These are phyloP conservation scores for Annulohypoxylon moriforme DNA, from an alignment of 495 filamentous ascomycete genomes.

Conservation along the genomic window DNA sequence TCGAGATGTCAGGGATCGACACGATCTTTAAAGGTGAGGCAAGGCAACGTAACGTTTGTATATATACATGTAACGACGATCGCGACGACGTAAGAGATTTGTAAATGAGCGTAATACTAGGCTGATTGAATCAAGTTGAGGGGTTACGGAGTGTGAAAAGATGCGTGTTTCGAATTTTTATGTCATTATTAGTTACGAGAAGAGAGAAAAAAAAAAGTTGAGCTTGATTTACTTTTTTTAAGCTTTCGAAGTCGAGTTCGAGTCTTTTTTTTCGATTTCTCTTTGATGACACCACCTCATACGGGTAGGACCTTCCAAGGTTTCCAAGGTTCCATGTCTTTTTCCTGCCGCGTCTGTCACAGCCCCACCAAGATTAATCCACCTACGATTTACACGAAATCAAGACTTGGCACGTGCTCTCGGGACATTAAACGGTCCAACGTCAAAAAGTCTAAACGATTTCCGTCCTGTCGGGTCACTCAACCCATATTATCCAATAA, in stretches of 20 bases:
- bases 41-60: conserved; percentile 27
- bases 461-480: conserved; percentile 33
- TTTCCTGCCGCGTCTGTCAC: conserved; percentile 22
- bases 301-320: conserved; percentile 12
- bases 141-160: conserved; percentile 2
- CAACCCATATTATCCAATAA: conserved; percentile 9
- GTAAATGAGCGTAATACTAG: conserved; percentile 28
- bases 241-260: conserved; percentile 20
- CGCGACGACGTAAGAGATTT: conserved; percentile 26
- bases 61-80: conserved; percentile 31
- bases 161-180: conserved; percentile 17
- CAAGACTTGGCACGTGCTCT: conserved; percentile 34
- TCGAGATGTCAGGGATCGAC: conserved; percentile 37
- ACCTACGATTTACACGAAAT: conserved; percentile 18
- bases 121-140: conserved; percentile 20
- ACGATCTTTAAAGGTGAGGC: conserved; percentile 21
- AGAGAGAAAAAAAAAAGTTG: conserved; percentile 1
- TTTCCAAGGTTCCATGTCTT: conserved; percentile 13
- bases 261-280: conserved; percentile 1
- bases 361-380: conserved; percentile 32
- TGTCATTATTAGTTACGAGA: conserved; percentile 31
- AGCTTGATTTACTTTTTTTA: conserved; percentile 15
- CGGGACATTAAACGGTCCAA: conserved; percentile 24
- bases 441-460: conserved; percentile 15
- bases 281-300: conserved; percentile 31